Evolutionary conservation across 2,329 filamentous ascomycete genomes (phyloP).

Genomic region (Lithohypha guttulata): DNA sequence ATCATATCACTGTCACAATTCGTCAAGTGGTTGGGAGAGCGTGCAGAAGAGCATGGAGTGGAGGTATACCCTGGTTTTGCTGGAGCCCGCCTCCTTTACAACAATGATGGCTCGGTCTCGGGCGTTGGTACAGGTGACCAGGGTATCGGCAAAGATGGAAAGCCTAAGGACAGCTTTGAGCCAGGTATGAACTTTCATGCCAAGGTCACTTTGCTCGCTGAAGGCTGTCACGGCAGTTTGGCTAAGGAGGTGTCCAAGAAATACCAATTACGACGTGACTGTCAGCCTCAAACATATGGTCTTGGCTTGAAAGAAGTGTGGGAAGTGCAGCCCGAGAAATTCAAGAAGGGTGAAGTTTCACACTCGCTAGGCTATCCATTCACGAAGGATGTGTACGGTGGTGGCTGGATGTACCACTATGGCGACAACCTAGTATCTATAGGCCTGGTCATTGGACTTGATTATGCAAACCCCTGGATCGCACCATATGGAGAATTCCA

Average conservation of each 20-base stretch:
- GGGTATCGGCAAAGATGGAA: constrained; percentile 69
- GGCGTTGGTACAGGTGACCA: constrained; percentile 95
- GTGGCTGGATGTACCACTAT: constrained; percentile 99
- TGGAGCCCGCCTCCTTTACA: constrained; percentile 83
- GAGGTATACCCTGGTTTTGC: constrained; percentile 96
- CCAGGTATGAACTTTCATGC: constrained; percentile 98
- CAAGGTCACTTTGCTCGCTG: constrained; percentile 77
- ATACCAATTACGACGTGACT: constrained; percentile 78
- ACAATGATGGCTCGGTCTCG: constrained; percentile 72
- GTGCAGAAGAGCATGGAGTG: constrained; percentile 91
- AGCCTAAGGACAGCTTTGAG: constrained; percentile 83
- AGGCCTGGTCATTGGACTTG: constrained; percentile 81
- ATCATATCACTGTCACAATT: constrained; percentile 94
- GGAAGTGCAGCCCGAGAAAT: constrained; percentile 90
- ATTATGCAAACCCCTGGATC: constrained; percentile 94
- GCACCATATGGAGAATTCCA: constrained; percentile 95
- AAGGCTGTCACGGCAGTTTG: constrained; percentile 91
- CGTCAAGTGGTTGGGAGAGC: constrained; percentile 87
- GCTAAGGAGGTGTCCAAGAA: constrained; percentile 93
- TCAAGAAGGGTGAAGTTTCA: constrained; percentile 70
- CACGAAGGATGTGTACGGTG: constrained; percentile 80
- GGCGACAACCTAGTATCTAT: constrained; percentile 92
- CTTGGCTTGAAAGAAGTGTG: constrained; percentile 94
- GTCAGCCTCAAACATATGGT: constrained; percentile 89
- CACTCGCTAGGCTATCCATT: constrained; percentile 93